Percentiles rank a stretch among this genome's conserved stretches.
Conservation (phyloP, 78 protist genomes). For the Polysphondylium violaceum region DNA sequence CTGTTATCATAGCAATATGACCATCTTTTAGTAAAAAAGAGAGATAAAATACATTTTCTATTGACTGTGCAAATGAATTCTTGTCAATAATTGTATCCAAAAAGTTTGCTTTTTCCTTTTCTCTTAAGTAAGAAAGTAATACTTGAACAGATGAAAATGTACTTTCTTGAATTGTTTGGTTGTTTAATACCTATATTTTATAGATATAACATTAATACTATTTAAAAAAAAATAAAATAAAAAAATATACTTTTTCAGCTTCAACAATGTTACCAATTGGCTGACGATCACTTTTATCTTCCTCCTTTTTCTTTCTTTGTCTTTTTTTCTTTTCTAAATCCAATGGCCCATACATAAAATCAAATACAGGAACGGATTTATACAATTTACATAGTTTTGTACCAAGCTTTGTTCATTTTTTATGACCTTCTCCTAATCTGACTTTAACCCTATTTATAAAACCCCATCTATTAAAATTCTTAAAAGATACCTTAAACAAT, state of each 20-base stretch:
- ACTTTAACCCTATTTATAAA: conserved; percentile 30
- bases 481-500: conserved; percentile 24
- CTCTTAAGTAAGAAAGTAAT: conserved; percentile 13
- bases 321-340: conserved; percentile 21
- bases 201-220: background rate
- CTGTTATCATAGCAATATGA: conserved; percentile 7
- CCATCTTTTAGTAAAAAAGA: conserved; percentile 71
- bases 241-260: conserved; percentile 54
- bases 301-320: background rate
- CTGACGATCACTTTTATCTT: background rate
- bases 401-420: conserved; percentile 21
- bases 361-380: conserved; percentile 27
- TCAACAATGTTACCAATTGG: conserved; percentile 2
- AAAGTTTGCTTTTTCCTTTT: conserved; percentile 2
- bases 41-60: conserved; percentile 61
- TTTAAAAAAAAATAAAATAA: background rate
- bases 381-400: background rate
- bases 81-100: conserved; percentile 25
- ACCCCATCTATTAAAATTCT: conserved; percentile 13
- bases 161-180: background rate
- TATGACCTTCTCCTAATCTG: background rate
- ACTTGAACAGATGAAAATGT: conserved; percentile 42
- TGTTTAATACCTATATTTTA: background rate
- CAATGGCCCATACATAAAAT: conserved; percentile 76
- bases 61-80: conserved; percentile 28